These are phyloP conservation scores for Alternaria novae-zelandiae DNA, from an alignment of 2,329 filamentous ascomycete genomes.

Conservation along the genomic window DNA sequence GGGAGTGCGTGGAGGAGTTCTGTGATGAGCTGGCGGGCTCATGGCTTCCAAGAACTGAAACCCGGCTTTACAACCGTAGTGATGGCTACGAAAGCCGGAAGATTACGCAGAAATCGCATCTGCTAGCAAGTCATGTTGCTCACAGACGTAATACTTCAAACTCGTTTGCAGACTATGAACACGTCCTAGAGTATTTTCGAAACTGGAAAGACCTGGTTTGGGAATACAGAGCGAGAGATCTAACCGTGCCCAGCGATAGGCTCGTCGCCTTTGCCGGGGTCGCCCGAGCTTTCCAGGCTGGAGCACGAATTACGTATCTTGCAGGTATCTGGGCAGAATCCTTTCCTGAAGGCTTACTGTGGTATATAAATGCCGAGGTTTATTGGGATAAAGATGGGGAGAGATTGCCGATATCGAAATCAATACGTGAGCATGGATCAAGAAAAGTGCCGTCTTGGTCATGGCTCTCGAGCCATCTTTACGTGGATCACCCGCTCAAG, in stretches of 20 bases:
- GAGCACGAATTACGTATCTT: neutral
- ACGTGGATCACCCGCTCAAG: neutral
- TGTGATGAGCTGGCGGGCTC: neutral
- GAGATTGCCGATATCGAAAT: neutral
- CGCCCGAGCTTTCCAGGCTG: neutral
- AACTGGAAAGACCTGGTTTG: neutral
- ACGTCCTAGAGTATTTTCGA: rapidly evolving
- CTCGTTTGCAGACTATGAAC: neutral
- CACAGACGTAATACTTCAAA: neutral
- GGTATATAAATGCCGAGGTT: neutral
- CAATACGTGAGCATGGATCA: neutral
- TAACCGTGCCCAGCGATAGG: neutral
- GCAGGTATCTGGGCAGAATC: neutral
- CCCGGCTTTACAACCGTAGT: neutral
- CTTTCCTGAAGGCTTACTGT: neutral
- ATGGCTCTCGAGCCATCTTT: neutral
- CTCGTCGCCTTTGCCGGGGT: neutral
- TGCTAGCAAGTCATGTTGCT: neutral
- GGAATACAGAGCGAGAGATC: neutral
- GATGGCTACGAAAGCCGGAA: neutral
- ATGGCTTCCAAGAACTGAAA: neutral
- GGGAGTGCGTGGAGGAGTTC: neutral
- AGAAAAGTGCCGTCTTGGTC: neutral
- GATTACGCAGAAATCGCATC: neutral
- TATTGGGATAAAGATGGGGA: too few relatives aligned